Conservation (phyloP, 371 early-diverging fungal genomes). For the Rhizopus microsporus region DNA sequence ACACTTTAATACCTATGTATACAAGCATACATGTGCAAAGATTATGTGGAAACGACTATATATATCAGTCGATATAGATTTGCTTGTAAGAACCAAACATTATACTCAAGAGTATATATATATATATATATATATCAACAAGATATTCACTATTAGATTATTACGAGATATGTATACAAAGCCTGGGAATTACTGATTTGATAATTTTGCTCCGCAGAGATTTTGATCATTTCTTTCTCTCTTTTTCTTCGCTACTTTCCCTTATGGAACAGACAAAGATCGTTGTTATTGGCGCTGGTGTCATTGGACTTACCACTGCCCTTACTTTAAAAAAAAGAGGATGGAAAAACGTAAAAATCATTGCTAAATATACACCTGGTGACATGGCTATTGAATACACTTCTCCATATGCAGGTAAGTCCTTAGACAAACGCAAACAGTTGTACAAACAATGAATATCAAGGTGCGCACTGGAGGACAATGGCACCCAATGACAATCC, state of each 20-base stretch:
- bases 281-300: conserved; percentile 76
- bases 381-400: conserved; percentile 62
- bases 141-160: too few species aligned
- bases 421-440: neutral
- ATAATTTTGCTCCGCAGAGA: neutral
- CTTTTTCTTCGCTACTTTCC: neutral
- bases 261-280: conserved; percentile 17
- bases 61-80: too few species aligned
- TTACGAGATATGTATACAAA: neutral
- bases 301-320: conserved; percentile 72
- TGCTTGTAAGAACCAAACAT: too few species aligned
- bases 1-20: too few species aligned
- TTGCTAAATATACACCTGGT: conserved; percentile 62
- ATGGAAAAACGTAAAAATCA: conserved; percentile 52
- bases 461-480: conserved; percentile 76
- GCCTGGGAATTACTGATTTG: neutral
- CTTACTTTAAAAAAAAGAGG: conserved; percentile 51
- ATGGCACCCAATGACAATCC: conserved; percentile 47
- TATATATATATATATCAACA: too few species aligned
- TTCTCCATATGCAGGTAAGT: conserved; percentile 71
- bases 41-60: too few species aligned
- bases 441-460: neutral
- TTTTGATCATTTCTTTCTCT: neutral
- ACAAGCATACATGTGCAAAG: too few species aligned
- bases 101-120: too few species aligned